Evolutionary conservation across 257 asterid genomes (phyloP), one percentile per base, ranked within the genome.

Genomic region (Salvia splendens): DNA sequence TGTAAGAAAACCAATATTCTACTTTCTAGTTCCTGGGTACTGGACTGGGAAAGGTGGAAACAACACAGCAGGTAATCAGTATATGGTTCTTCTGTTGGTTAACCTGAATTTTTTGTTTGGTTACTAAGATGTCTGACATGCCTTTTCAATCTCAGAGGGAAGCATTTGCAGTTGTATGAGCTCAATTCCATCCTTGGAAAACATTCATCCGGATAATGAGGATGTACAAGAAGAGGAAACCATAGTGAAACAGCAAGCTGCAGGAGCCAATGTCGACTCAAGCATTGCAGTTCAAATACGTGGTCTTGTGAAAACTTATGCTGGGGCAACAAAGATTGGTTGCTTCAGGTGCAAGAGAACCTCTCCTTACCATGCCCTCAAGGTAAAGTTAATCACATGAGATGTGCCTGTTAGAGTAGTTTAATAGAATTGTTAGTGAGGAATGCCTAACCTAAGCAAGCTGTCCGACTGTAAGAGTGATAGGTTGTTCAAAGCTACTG

Each of bases 31-130:
- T 78, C 98, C 97, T 76, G 74, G 93, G 52, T 92, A 89, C 80
- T 92, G 97, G 97, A 87, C 88, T n/a, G 98, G 96, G 40, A 92
- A 82, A 77, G 95, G 97, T 66, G 96, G 96, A 80, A 80, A 78
- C 83, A 87, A 73, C 70, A 85, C 75, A 71, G 57, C 75, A 89
- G 98, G 97, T 92, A 87, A 71, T 61, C 32, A 5, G 17, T 28
- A 70, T 36, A 15, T 43, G 33, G 43, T 14, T 36, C 60, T 68
- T 57, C 40, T 66, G 35, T 67, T 71, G n/a, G 40, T 42, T 69
- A 61, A 49, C 46, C 3, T 40, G 47, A n/a, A n/a, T 36, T 28
- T 6, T 45, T 72, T 7, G 57, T 54, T 41, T 70, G 59, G 63
- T 55, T 67, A 40, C 38, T 80, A 46, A 73, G 65, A 55, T 42